Percentiles rank a stretch among this genome's conserved stretches.
These are phyloP conservation scores for Pseudopediastrum boryanum DNA, from an alignment of 139 green algal genomes.

Conservation along the genomic window DNA sequence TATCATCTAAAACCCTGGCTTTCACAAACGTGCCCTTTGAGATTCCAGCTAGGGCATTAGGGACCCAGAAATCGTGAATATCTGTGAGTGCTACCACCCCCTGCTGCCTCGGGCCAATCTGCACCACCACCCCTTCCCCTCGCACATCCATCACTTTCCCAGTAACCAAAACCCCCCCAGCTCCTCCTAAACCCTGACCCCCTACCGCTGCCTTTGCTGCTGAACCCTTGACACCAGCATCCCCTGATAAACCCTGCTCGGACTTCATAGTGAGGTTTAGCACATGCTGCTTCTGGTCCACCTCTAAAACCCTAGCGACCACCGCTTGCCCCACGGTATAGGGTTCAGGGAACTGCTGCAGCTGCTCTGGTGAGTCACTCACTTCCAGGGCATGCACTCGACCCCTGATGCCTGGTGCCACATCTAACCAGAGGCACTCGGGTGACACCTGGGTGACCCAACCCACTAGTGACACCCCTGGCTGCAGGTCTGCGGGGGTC, in stretches of 20 bases:
- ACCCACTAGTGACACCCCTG: conserved; percentile 31
- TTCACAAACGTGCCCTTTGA: conserved; percentile 57
- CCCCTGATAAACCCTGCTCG: too few species aligned
- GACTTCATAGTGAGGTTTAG: conserved; percentile 63
- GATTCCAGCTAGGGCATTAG: conserved; percentile 68
- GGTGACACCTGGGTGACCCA: neutral
- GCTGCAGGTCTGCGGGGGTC: conserved; percentile 30
- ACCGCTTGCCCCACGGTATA: conserved; percentile 53
- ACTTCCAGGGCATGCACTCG: conserved; percentile 59
- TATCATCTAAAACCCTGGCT: conserved; percentile 43
- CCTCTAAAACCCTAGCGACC: conserved; percentile 18
- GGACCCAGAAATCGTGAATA: conserved; percentile 73
- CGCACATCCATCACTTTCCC: conserved; percentile 42
- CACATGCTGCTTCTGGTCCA: conserved; percentile 42
- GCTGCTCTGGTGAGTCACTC: conserved; percentile 30
- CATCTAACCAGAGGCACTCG: conserved; percentile 54
- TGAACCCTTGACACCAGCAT: neutral
- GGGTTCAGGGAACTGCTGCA: conserved; percentile 25
- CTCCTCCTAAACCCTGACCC: neutral
- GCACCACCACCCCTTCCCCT: conserved; percentile 68
- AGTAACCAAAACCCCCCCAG: conserved; percentile 47
- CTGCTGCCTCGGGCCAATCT: conserved; percentile 43
- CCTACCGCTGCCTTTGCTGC: neutral
- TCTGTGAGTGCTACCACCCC: conserved; percentile 79
- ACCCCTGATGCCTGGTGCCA: conserved; percentile 48